phyloP scores from a whole-genome alignment of 129 eudicot genomes.

The Centrapalus pauciflorus region DNA sequence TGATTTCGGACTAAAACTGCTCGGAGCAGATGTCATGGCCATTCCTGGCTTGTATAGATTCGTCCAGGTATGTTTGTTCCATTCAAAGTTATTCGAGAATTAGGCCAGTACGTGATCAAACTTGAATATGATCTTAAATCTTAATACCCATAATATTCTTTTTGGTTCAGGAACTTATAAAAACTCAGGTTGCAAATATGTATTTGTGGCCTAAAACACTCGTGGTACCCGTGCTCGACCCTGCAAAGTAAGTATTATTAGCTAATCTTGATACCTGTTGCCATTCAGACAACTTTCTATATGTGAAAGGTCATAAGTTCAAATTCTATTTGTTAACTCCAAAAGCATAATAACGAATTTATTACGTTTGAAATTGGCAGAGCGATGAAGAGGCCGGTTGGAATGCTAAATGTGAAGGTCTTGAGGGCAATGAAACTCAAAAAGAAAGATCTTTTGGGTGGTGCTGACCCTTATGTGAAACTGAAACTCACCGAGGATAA shows the following conservation, averaged over 20 bases:
- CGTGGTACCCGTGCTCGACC: conserved; percentile 80
- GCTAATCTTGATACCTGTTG: background rate
- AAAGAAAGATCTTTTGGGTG: conserved; percentile 82
- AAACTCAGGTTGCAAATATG: conserved; percentile 89
- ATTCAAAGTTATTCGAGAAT: background rate
- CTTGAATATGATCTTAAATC: conserved; percentile 4
- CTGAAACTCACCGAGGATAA: conserved; percentile 69
- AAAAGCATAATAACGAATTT: background rate
- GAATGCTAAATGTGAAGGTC: conserved; percentile 70
- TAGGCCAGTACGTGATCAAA: background rate
- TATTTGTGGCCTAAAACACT: conserved; percentile 90
- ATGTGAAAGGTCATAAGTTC: background rate
- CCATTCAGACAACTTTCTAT: background rate
- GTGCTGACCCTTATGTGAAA: conserved; percentile 81
- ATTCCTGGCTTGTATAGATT: conserved; percentile 69
- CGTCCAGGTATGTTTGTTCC: conserved; percentile 47
- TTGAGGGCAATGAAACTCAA: conserved; percentile 73
- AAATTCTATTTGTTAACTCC: background rate
- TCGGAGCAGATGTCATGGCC: conserved; percentile 75
- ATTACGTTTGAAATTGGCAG: conserved; percentile 31
- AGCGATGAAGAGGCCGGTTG: conserved; percentile 83
- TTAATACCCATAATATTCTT: too few species aligned
- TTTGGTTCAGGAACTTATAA: conserved; percentile 57
- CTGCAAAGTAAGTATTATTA: conserved; percentile 54
- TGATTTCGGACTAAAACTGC: conserved; percentile 78